Evolutionary conservation across 108 stramenopile species (phyloP).

Genomic region (Conticribra weissflogii): DNA sequence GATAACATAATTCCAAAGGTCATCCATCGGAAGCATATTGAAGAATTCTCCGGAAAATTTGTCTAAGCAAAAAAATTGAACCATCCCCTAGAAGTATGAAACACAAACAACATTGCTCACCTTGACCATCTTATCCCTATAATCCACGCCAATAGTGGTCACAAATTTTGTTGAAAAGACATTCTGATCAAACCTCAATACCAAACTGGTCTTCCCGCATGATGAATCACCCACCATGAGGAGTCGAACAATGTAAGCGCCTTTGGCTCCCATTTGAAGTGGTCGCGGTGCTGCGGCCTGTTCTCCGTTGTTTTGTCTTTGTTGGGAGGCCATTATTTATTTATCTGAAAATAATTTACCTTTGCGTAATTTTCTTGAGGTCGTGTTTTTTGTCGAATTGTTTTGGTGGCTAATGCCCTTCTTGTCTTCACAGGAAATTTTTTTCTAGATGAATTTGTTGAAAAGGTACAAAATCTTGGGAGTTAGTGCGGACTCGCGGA

Average conservation of each 20-base stretch:
- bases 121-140: conserved; percentile 94
- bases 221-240: conserved; percentile 91
- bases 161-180: conserved; percentile 93
- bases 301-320: conserved; percentile 7
- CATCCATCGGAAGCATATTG: too few relatives aligned
- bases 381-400: too few relatives aligned
- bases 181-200: conserved; percentile 91
- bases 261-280: conserved; percentile 91
- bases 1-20: too few relatives aligned
- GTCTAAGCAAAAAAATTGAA: neutral
- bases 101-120: conserved; percentile 28
- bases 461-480: too few relatives aligned
- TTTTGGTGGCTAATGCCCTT: too few relatives aligned
- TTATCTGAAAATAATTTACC: too few relatives aligned
- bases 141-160: conserved; percentile 95
- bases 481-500: too few relatives aligned
- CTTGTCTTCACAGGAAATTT: too few relatives aligned
- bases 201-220: conserved; percentile 89
- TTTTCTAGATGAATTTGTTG: too few relatives aligned
- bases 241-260: conserved; percentile 88
- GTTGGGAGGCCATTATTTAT: neutral
- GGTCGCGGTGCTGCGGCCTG: conserved; percentile 64
- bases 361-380: too few relatives aligned
- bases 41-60: too few relatives aligned
- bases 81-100: too few relatives aligned